phyloP scores from a whole-genome alignment of 371 early-diverging fungal species.

The Scutellospora calospora region DNA sequence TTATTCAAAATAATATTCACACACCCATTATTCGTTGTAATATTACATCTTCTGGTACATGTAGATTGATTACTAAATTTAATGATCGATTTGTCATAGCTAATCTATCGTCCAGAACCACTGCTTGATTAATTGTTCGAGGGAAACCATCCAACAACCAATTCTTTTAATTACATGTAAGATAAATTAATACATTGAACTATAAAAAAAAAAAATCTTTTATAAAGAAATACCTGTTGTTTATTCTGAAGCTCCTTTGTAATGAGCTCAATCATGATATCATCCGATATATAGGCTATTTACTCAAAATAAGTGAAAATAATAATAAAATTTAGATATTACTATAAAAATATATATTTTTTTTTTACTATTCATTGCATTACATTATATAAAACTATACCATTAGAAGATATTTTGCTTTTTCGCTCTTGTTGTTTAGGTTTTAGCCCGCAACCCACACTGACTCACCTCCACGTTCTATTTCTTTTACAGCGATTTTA shows the following conservation, averaged over 20 bases:
- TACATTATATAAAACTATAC: neutral
- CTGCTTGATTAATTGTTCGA: conserved; percentile 89
- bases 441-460: neutral
- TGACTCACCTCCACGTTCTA: conserved; percentile 62
- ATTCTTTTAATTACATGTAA: conserved; percentile 52
- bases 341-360: too few species aligned
- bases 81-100: conserved; percentile 65
- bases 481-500: conserved; percentile 65
- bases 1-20: neutral
- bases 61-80: conserved; percentile 88
- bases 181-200: conserved; percentile 13
- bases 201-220: neutral
- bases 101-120: conserved; percentile 76
- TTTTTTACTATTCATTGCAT: neutral
- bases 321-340: too few species aligned
- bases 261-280: conserved; percentile 80
- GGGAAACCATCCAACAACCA: conserved; percentile 99
- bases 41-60: conserved; percentile 93
- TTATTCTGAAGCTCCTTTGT: conserved; percentile 67
- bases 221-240: conserved; percentile 44
- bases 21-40: conserved; percentile 87
- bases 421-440: neutral
- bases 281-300: conserved; percentile 77
- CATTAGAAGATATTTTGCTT: neutral
- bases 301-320: too few species aligned